These are phyloP conservation scores for Salix exigua DNA, from an alignment of 345 rosid species.

Conservation along the genomic window DNA sequence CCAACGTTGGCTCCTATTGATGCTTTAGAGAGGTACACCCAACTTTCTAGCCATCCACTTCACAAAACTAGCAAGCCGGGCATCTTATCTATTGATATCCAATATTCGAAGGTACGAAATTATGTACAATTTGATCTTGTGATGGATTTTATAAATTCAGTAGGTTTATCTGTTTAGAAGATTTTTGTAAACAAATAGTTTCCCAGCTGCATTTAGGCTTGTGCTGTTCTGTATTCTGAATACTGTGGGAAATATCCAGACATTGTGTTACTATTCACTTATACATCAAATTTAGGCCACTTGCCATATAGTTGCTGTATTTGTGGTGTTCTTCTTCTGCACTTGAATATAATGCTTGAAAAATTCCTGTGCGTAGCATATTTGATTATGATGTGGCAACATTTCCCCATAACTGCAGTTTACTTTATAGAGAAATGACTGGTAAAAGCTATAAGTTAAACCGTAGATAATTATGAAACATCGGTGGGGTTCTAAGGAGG, in stretches of 20 bases:
- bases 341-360: not conserved
- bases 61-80: slow-evolving; percentile 87
- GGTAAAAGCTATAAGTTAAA: not conserved
- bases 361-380: not conserved
- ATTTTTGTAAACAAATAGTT: not conserved
- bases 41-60: slow-evolving; percentile 92
- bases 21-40: slow-evolving; percentile 78
- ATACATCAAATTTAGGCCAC: not conserved
- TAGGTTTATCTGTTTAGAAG: not conserved
- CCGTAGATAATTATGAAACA: not conserved
- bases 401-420: not conserved
- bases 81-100: slow-evolving; percentile 67
- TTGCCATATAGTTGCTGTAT: not conserved
- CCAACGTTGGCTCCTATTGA: slow-evolving; percentile 62
- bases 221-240: not conserved
- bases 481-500: not conserved
- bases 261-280: not conserved
- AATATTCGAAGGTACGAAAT: slow-evolving; percentile 60
- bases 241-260: not conserved
- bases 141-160: not conserved
- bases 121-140: not conserved
- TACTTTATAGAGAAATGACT: not conserved
- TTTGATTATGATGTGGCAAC: not conserved
- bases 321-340: not conserved
- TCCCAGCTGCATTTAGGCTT: not conserved